phyloP scores from a whole-genome alignment of 768 basidiomycete genomes.

The Crucibulum laeve region DNA sequence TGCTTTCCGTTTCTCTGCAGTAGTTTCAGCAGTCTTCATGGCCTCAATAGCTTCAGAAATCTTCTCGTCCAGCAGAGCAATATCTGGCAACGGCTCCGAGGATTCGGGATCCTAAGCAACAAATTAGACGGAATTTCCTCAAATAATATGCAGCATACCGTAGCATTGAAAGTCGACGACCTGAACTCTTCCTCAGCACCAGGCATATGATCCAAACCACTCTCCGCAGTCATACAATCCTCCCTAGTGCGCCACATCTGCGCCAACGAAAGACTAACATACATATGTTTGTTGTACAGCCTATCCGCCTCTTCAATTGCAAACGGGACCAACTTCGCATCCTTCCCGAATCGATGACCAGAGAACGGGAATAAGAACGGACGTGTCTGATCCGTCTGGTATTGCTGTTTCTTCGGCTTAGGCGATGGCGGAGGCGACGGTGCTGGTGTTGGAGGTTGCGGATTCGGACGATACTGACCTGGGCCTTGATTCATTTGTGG shows the following conservation, averaged over 20 bases:
- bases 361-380: conserved; percentile 98
- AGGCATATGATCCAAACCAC: conserved; percentile 80
- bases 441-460: conserved; percentile 84
- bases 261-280: conserved; percentile 79
- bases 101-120: conserved; percentile 48
- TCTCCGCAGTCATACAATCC: conserved; percentile 92
- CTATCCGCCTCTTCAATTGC: conserved; percentile 95
- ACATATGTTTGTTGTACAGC: conserved; percentile 86
- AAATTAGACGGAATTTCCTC: conserved; percentile 1
- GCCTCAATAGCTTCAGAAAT: conserved; percentile 61
- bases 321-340: conserved; percentile 79
- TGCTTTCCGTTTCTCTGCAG: conserved; percentile 53
- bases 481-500: conserved; percentile 17
- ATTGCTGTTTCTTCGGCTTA: conserved; percentile 97
- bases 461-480: conserved; percentile 29
- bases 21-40: conserved; percentile 45
- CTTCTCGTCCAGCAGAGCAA: conserved; percentile 67
- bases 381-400: conserved; percentile 91
- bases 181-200: conserved; percentile 58
- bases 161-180: conserved; percentile 40
- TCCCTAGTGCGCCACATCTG: conserved; percentile 97
- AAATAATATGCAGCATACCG: conserved; percentile 22
- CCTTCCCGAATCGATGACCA: conserved; percentile 49
- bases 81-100: conserved; percentile 65
- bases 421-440: conserved; percentile 76